Conservation (phyloP, 768 basidiomycete species). For the Cystofilobasidium bisporidii region DNA sequence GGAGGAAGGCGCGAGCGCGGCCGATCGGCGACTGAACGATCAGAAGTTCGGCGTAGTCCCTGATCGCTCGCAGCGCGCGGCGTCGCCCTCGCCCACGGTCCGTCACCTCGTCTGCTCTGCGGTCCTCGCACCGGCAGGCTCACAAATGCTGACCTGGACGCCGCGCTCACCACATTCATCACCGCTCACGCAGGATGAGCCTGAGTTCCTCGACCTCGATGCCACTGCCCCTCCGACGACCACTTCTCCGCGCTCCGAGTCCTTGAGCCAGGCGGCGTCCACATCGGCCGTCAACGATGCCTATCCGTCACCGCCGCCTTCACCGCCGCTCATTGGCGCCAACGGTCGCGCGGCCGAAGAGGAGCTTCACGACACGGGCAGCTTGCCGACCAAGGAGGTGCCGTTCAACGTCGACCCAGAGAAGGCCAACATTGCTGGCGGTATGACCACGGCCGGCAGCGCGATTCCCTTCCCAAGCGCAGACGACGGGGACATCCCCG, state of each 20-base stretch:
- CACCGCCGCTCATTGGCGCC: constrained; percentile 9
- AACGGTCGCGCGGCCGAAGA: background rate
- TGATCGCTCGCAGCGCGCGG: background rate
- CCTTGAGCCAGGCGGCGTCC: background rate
- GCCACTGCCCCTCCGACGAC: constrained; percentile 38
- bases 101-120: background rate
- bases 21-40: constrained; percentile 9
- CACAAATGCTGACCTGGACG: background rate
- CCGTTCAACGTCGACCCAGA: background rate
- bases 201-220: constrained; percentile 78
- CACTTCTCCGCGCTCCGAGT: background rate
- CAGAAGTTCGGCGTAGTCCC: constrained; percentile 14
- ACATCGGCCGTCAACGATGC: background rate
- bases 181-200: constrained; percentile 37
- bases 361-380: background rate
- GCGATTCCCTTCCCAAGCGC: background rate
- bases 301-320: constrained; percentile 23
- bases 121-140: background rate
- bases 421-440: background rate
- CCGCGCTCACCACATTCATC: background rate
- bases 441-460: background rate
- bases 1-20: background rate
- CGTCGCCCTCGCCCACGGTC: background rate
- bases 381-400: constrained; percentile 32
- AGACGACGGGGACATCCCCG: constrained; percentile 41